A percentile compares a stretch with the other conserved stretches of the same genome.
phyloP scores from a whole-genome alignment of 78 protist genomes.

The Chrysochromulina parva region DNA sequence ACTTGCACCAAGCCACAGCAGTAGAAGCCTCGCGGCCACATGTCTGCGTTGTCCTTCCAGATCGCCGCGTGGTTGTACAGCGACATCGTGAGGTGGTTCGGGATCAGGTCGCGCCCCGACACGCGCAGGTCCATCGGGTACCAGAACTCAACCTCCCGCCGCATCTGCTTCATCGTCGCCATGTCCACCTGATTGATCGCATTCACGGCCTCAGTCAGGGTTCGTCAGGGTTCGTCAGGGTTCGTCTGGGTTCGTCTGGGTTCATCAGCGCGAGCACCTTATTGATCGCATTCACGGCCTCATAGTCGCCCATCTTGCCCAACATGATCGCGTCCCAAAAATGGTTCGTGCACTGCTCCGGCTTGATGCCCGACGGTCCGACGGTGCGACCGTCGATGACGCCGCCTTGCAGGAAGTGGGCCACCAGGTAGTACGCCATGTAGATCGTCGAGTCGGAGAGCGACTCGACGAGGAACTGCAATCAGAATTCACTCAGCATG shows the following conservation, averaged over 20 bases:
- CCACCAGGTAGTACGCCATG: conserved; percentile 99
- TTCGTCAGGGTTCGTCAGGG: too few species aligned
- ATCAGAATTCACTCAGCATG: neutral
- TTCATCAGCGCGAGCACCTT: too few species aligned
- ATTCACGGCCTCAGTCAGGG: too few species aligned
- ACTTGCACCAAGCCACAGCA: conserved; percentile 87
- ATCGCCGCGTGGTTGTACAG: conserved; percentile 98
- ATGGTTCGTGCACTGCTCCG: conserved; percentile 73
- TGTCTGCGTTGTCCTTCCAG: conserved; percentile 50
- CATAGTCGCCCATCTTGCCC: neutral
- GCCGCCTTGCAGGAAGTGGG: conserved; percentile 78
- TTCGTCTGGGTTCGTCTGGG: too few species aligned
- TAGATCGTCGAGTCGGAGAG: conserved; percentile 99
- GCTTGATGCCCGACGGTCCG: conserved; percentile 61
- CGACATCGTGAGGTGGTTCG: conserved; percentile 97
- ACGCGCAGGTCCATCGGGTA: conserved; percentile 97
- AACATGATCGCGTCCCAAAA: conserved; percentile 60
- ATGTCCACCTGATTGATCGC: neutral
- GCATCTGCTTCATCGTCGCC: neutral
- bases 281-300: neutral
- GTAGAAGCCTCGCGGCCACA: conserved; percentile 87
- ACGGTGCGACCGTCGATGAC: neutral
- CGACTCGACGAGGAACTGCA: conserved; percentile 93
- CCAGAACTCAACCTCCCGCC: conserved; percentile 94
- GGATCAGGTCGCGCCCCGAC: conserved; percentile 83